Percentiles rank a stretch among this genome's conserved stretches.
Conservation (phyloP, 441 rosid species). For the Breynia disticha region DNA sequence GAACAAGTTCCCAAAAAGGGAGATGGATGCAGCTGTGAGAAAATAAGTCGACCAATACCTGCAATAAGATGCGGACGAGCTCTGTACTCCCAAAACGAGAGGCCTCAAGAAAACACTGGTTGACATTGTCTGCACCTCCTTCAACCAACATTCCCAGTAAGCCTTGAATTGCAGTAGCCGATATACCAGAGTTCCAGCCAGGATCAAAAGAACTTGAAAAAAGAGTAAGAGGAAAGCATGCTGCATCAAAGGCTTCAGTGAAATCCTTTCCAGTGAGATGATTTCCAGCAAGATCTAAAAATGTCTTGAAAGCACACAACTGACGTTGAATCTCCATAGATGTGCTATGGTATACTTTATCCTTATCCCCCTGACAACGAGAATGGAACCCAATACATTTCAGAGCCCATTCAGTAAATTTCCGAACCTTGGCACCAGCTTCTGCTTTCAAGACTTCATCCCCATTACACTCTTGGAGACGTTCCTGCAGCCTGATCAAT, state of each 20-base stretch:
- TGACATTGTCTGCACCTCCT: conserved; percentile 90
- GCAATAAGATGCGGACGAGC: conserved; percentile 82
- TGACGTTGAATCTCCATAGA: conserved; percentile 78
- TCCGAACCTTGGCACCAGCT: conserved; percentile 86
- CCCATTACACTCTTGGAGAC: conserved; percentile 85
- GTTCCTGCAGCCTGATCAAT: conserved; percentile 71
- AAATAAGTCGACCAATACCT: conserved; percentile 34
- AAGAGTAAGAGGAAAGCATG: conserved; percentile 89
- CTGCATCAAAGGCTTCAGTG: conserved; percentile 95
- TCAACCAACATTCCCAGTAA: conserved; percentile 83
- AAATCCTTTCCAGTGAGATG: conserved; percentile 90
- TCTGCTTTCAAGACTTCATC: conserved; percentile 88
- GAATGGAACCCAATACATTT: conserved; percentile 92
- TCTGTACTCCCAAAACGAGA: conserved; percentile 96
- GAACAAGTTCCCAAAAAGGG: too few relatives aligned
- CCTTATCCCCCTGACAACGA: conserved; percentile 60
- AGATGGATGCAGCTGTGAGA: neutral
- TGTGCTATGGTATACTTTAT: conserved; percentile 54
- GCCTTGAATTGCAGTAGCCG: conserved; percentile 79
- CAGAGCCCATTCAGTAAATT: conserved; percentile 94
- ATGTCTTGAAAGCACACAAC: conserved; percentile 86
- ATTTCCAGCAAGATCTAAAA: conserved; percentile 76
- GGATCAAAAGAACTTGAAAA: conserved; percentile 89
- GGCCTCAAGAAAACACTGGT: conserved; percentile 95
- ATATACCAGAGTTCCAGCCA: conserved; percentile 94